These are phyloP conservation scores for Leptomonas pyrrhocoris DNA, from an alignment of 208 protist species.

Conservation along the genomic window DNA sequence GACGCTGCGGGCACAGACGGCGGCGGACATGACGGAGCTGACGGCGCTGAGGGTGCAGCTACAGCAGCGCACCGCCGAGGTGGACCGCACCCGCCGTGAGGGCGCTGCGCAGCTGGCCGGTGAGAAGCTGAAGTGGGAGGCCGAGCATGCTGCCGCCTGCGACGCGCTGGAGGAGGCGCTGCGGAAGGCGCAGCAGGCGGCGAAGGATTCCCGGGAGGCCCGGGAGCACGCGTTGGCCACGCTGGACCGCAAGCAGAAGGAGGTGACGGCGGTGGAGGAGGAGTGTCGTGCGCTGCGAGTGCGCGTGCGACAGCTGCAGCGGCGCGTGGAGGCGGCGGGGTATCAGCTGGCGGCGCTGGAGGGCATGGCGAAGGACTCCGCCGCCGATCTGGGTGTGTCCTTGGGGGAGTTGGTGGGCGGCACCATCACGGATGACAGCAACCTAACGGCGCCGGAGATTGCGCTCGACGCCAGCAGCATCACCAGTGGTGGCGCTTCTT, in stretches of 20 bases:
- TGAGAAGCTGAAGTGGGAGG: constrained; percentile 37
- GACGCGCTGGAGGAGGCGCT: constrained; percentile 40
- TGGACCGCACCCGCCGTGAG: constrained; percentile 43
- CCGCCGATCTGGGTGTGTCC: constrained; percentile 36
- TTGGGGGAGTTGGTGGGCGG: constrained; percentile 12
- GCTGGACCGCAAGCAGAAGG: constrained; percentile 39
- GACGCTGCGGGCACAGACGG: constrained; percentile 38
- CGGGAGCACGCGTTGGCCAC: constrained; percentile 50
- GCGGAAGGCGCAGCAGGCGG: constrained; percentile 38
- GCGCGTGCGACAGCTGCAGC: constrained; percentile 29
- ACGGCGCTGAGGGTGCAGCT: constrained; percentile 40
- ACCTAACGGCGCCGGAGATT: constrained; percentile 2
- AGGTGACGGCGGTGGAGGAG: constrained; percentile 36
- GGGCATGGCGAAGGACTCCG: constrained; percentile 38
- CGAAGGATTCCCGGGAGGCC: constrained; percentile 47
- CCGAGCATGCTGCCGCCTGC: constrained; percentile 21
- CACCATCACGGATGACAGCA: neutral
- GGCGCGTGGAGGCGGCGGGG: constrained; percentile 31
- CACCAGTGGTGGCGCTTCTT: neutral
- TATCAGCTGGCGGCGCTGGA: constrained; percentile 40
- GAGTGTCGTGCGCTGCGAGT: constrained; percentile 29
- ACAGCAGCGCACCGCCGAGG: constrained; percentile 44
- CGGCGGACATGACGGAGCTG: constrained; percentile 40
- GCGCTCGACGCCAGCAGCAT: constrained; percentile 1
- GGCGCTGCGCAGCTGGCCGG: constrained; percentile 40